Conservation (phyloP, 177 flowering plant species). For the Telopea speciosissima region DNA sequence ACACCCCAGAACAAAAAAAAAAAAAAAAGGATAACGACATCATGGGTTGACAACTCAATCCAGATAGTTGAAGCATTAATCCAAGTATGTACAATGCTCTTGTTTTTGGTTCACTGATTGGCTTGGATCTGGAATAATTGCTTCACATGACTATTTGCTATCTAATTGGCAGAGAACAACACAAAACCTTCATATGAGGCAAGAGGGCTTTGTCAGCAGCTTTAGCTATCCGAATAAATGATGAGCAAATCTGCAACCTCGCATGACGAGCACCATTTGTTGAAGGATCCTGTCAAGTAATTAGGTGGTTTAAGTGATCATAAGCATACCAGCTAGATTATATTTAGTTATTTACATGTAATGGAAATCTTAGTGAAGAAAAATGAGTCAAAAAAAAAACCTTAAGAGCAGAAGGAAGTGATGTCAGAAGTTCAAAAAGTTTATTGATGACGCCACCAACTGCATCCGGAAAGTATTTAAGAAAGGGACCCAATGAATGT, state of each 20-base stretch:
- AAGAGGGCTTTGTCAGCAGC: conserved; percentile 77
- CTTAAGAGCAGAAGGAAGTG: conserved; percentile 69
- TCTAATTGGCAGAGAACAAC: neutral
- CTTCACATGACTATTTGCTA: neutral
- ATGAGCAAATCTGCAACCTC: conserved; percentile 87
- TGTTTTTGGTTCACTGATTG: neutral
- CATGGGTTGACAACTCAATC: no score
- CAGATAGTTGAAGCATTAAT: no score
- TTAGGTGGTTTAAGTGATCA: conserved; percentile 4
- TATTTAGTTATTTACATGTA: neutral
- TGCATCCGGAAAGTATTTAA: conserved; percentile 80
- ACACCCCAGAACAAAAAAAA: no score
- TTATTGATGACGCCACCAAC: conserved; percentile 83
- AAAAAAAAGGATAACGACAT: no score
- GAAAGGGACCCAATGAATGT: conserved; percentile 78
- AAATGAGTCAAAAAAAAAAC: conserved; percentile 22
- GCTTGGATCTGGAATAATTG: neutral
- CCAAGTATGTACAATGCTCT: neutral
- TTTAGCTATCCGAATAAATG: conserved; percentile 88
- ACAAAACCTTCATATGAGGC: conserved; percentile 93
- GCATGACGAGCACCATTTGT: conserved; percentile 67
- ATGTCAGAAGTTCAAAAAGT: conserved; percentile 81
- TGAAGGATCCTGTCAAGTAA: conserved; percentile 71
- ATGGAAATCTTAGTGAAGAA: conserved; percentile 4
- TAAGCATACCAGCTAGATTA: neutral